Conservation (phyloP, 441 rosid species). For the Metrosideros polymorpha region DNA sequence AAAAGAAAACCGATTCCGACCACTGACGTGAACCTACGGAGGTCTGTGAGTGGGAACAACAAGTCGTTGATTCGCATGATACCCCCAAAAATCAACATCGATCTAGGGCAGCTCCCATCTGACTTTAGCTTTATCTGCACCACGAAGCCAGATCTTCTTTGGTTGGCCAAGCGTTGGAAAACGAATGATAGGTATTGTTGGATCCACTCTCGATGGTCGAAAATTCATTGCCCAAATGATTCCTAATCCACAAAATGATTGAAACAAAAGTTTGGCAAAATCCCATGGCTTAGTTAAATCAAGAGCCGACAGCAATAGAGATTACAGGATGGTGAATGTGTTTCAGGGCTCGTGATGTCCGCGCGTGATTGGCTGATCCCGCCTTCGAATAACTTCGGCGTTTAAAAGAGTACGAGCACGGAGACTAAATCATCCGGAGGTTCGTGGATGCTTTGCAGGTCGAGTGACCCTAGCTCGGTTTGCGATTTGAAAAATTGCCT, state of each 20-base stretch:
- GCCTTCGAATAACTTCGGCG: neutral
- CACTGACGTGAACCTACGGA: neutral
- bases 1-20: neutral
- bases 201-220: neutral
- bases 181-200: neutral
- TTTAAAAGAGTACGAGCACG: neutral
- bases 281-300: neutral
- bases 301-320: accelerated
- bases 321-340: too few relatives aligned
- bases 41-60: neutral
- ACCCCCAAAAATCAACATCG: neutral
- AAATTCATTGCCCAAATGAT: neutral
- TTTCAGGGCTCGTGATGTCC: neutral
- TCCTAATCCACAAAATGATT: neutral
- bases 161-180: neutral
- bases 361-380: neutral
- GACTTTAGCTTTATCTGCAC: neutral
- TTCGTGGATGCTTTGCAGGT: accelerated
- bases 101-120: neutral
- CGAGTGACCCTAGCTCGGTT: accelerated
- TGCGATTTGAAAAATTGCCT: neutral
- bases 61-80: neutral
- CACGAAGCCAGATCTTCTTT: neutral
- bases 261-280: neutral
- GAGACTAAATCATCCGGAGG: accelerated